phyloP scores from a whole-genome alignment of 805 yeast species.

The Jamesozyma piceae region DNA sequence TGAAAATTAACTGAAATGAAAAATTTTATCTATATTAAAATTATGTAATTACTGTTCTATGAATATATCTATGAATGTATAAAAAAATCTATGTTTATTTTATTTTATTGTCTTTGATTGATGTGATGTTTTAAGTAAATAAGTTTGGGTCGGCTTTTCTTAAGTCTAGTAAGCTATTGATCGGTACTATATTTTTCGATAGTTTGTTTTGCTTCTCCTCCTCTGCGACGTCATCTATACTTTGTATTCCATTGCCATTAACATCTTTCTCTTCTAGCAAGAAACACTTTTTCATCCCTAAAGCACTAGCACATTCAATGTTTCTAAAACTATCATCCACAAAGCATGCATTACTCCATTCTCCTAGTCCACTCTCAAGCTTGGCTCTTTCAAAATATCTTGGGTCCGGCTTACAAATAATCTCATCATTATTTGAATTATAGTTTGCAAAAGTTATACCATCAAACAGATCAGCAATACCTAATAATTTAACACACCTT shows the following conservation, averaged over 20 bases:
- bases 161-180: conserved; percentile 49
- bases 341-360: conserved; percentile 48
- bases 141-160: conserved; percentile 18
- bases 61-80: background rate
- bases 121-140: conserved; percentile 1
- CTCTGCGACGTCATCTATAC: conserved; percentile 8
- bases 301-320: conserved; percentile 56
- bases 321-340: conserved; percentile 83
- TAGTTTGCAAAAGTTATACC: conserved; percentile 91
- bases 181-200: conserved; percentile 29
- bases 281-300: conserved; percentile 64
- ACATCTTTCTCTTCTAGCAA: conserved; percentile 65
- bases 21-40: background rate
- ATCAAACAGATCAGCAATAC: conserved; percentile 81
- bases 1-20: background rate
- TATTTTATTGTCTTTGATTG: background rate
- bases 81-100: background rate
- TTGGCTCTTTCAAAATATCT: conserved; percentile 55
- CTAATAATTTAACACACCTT: conserved; percentile 66
- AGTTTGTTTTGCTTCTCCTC: conserved; percentile 18
- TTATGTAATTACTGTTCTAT: background rate
- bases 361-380: conserved; percentile 40
- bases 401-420: conserved; percentile 81
- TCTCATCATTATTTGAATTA: conserved; percentile 38
- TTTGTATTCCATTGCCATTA: conserved; percentile 21